Conservation (phyloP, 306 rosid genomes). For the Prunus kanzakura region DNA sequence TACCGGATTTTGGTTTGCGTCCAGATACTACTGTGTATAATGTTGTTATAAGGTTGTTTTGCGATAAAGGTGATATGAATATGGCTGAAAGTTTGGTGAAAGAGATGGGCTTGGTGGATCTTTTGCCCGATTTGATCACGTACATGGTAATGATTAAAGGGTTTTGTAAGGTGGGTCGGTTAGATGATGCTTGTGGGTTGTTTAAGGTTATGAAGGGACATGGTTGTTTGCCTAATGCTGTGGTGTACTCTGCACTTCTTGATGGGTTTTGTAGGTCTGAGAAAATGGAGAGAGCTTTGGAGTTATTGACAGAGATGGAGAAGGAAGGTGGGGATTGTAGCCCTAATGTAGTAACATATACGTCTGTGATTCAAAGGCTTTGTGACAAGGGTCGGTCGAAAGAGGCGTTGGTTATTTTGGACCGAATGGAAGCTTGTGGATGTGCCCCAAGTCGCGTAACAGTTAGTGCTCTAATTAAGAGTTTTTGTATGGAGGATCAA, state of each 20-base stretch:
- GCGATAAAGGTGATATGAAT: conserved; percentile 57
- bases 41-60: conserved; percentile 58
- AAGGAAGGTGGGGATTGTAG: conserved; percentile 45
- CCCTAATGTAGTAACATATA: conserved; percentile 77
- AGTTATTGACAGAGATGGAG: conserved; percentile 77
- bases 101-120: conserved; percentile 50
- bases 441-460: conserved; percentile 65
- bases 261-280: conserved; percentile 55
- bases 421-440: conserved; percentile 68
- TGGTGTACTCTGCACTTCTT: conserved; percentile 62
- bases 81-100: conserved; percentile 52
- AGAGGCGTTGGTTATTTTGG: conserved; percentile 62
- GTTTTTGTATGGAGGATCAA: conserved; percentile 43
- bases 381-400: conserved; percentile 49
- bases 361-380: conserved; percentile 63
- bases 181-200: conserved; percentile 58
- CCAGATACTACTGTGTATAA: conserved; percentile 70
- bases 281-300: conserved; percentile 50
- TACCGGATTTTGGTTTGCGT: conserved; percentile 45
- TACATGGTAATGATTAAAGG: conserved; percentile 67
- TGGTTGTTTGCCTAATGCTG: conserved; percentile 65
- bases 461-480: conserved; percentile 44
- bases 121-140: conserved; percentile 69
- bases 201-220: conserved; percentile 51
- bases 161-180: conserved; percentile 55